Evolutionary conservation across 2,329 filamentous ascomycete genomes (phyloP).

Genomic region (Colletotrichum lentis): DNA sequence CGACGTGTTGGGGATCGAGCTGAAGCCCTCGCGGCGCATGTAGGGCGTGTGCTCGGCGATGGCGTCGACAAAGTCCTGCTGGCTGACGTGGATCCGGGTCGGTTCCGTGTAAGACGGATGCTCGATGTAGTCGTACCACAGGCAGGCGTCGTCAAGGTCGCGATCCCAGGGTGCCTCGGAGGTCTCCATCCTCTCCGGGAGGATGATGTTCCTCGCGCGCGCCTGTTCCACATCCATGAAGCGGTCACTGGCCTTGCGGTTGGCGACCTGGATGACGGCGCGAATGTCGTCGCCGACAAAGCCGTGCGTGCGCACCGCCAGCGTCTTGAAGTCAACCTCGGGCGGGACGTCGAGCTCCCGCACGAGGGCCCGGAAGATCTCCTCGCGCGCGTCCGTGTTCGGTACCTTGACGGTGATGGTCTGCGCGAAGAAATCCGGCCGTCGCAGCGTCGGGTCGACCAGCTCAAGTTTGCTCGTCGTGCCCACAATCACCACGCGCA

Average conservation of each 20-base stretch:
- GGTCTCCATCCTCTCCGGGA: constrained; percentile 13
- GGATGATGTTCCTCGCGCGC: constrained; percentile 26
- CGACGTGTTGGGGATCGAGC: constrained; percentile 89
- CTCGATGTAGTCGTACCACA: constrained; percentile 36
- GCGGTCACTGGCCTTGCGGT: constrained; percentile 49
- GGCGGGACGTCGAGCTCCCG: constrained; percentile 69
- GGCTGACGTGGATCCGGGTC: constrained; percentile 49
- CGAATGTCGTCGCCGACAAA: constrained; percentile 92
- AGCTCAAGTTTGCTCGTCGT: constrained; percentile 90
- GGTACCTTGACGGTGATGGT: constrained; percentile 91
- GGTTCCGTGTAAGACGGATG: constrained; percentile 40
- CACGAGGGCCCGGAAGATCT: constrained; percentile 80
- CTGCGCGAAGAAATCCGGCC: constrained; percentile 79
- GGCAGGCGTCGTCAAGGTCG: constrained; percentile 8
- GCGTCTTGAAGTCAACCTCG: constrained; percentile 74
- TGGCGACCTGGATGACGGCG: constrained; percentile 61
- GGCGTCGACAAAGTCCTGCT: constrained; percentile 75
- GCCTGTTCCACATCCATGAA: constrained; percentile 45
- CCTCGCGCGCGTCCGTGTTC: constrained; percentile 76
- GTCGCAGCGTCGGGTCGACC: constrained; percentile 78
- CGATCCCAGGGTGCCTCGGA: constrained; percentile 8
- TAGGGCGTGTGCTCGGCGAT: constrained; percentile 70
- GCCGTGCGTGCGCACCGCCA: constrained; percentile 87
- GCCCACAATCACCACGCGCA: constrained; percentile 87
- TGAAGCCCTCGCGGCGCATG: constrained; percentile 89